Conservation (phyloP, 257 asterid genomes). For the Leptodermis oblonga region DNA sequence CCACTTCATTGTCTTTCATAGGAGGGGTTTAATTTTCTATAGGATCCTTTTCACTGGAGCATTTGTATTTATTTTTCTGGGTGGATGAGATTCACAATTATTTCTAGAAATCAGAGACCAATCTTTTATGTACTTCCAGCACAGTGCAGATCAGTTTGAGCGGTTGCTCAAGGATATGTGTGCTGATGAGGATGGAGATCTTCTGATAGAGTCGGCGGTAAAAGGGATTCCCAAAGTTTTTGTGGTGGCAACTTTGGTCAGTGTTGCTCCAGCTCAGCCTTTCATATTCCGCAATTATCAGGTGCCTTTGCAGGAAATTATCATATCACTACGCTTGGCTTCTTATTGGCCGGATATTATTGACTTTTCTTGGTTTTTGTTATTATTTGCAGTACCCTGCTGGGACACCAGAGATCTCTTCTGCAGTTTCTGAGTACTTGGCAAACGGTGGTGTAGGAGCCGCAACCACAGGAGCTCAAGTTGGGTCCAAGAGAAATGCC, state of each 20-base stretch:
- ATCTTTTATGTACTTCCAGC: slow-evolving; percentile 63
- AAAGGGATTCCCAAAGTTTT: slow-evolving; percentile 90
- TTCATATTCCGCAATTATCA: slow-evolving; percentile 98
- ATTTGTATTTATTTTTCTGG: slow-evolving; percentile 1
- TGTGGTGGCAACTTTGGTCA: slow-evolving; percentile 93
- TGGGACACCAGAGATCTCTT: slow-evolving; percentile 90
- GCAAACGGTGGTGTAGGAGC: slow-evolving; percentile 55
- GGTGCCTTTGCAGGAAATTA: slow-evolving; percentile 37
- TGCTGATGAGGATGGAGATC: slow-evolving; percentile 97
- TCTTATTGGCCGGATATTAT: background rate
- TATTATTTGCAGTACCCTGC: slow-evolving; percentile 75
- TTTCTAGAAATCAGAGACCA: slow-evolving; percentile 19
- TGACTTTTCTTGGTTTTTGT: slow-evolving; percentile 13
- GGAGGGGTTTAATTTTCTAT: background rate
- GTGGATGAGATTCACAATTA: slow-evolving; percentile 17
- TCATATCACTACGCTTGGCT: slow-evolving; percentile 15
- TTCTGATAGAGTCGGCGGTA: slow-evolving; percentile 89
- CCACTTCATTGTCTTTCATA: background rate
- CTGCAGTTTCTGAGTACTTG: slow-evolving; percentile 61
- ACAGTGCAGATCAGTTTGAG: slow-evolving; percentile 99
- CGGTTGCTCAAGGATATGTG: slow-evolving; percentile 87
- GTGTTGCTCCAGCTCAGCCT: slow-evolving; percentile 96
- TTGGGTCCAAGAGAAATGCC: slow-evolving; percentile 77
- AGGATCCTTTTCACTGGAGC: background rate
- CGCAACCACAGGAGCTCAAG: slow-evolving; percentile 66